phyloP scores from a whole-genome alignment of 768 basidiomycete species.

The Clitopilus hobsonii region DNA sequence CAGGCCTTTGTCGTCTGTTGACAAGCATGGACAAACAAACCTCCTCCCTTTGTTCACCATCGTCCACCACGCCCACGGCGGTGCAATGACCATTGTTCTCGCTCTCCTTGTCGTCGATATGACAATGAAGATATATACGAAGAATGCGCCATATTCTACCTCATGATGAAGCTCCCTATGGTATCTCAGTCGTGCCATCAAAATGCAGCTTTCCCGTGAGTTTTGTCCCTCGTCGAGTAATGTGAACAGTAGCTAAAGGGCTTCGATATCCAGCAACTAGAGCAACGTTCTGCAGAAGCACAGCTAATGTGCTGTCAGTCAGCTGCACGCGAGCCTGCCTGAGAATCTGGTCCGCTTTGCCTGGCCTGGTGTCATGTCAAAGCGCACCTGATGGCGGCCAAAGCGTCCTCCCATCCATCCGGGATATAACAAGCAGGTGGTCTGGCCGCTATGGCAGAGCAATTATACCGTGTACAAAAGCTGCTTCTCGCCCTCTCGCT shows the following conservation, averaged over 20 bases:
- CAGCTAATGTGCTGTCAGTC: neutral
- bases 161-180: too few relatives aligned
- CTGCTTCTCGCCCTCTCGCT: too few relatives aligned
- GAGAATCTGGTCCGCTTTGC: neutral
- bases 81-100: neutral
- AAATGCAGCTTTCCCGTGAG: neutral
- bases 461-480: too few relatives aligned
- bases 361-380: neutral
- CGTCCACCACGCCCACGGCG: neutral
- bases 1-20: too few relatives aligned
- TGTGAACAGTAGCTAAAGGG: neutral
- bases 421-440: too few relatives aligned
- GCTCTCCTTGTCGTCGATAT: neutral
- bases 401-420: neutral
- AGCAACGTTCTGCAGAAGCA: neutral
- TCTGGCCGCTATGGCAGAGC: too few relatives aligned
- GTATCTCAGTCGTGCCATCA: neutral
- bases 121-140: neutral
- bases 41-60: neutral
- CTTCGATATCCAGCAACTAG: neutral
- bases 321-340: neutral
- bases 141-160: neutral
- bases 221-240: neutral
- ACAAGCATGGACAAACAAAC: neutral
- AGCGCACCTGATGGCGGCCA: neutral